These are phyloP conservation scores for Acer saccharum DNA, from an alignment of 345 rosid genomes.

Conservation along the genomic window DNA sequence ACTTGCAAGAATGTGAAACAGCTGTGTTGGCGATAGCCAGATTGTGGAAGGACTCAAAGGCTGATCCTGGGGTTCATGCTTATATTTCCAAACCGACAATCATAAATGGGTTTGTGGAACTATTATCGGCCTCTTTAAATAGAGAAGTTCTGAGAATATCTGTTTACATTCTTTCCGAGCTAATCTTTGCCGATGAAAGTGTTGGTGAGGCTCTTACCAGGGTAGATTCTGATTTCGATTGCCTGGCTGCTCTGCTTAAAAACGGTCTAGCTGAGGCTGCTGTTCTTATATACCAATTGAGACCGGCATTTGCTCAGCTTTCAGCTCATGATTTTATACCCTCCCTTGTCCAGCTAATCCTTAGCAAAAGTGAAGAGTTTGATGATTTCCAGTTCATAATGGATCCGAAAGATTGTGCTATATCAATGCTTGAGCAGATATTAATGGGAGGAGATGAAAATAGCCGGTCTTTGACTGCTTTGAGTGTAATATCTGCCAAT, in stretches of 20 bases:
- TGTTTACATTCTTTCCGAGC: slow-evolving; percentile 55
- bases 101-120: slow-evolving; percentile 59
- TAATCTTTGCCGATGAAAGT: slow-evolving; percentile 42
- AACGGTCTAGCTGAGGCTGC: slow-evolving; percentile 66
- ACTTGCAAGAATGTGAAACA: slow-evolving; percentile 61
- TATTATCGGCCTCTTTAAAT: slow-evolving; percentile 55
- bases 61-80: slow-evolving; percentile 54
- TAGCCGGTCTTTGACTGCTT: slow-evolving; percentile 41
- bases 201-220: slow-evolving; percentile 55
- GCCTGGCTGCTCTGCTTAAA: slow-evolving; percentile 57
- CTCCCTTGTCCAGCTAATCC: slow-evolving; percentile 52
- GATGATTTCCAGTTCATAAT: slow-evolving; percentile 42
- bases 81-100: slow-evolving; percentile 49
- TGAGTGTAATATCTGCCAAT: slow-evolving; percentile 45
- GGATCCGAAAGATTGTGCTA: slow-evolving; percentile 60
- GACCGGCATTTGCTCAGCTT: slow-evolving; percentile 54
- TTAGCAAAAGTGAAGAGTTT: slow-evolving; percentile 30
- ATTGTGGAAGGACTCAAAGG: slow-evolving; percentile 60
- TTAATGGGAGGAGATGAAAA: slow-evolving; percentile 51
- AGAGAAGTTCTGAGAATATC: slow-evolving; percentile 53
- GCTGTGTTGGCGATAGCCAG: slow-evolving; percentile 53
- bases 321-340: slow-evolving; percentile 55
- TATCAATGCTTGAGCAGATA: slow-evolving; percentile 64
- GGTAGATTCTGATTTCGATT: slow-evolving; percentile 62
- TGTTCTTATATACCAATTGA: slow-evolving; percentile 54